Evolutionary conservation across 73 alveolate species (phyloP).

Genomic region (Paramecium sonneborni): DNA sequence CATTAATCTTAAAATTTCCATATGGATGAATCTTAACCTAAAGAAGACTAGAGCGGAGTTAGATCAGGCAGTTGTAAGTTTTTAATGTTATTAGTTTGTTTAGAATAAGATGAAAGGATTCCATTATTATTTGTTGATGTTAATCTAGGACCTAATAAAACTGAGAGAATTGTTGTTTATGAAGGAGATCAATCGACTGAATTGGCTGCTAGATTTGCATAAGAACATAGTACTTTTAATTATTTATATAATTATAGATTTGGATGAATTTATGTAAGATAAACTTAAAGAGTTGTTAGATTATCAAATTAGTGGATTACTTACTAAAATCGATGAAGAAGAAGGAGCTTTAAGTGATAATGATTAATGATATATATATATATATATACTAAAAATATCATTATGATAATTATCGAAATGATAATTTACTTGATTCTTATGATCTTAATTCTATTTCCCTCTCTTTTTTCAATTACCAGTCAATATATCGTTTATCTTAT

Average conservation of each 20-base stretch:
- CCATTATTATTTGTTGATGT: constrained; percentile 95
- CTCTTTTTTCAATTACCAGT: background rate
- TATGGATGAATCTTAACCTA: background rate
- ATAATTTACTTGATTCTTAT: background rate
- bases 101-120: constrained; percentile 62
- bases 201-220: constrained; percentile 90
- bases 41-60: background rate
- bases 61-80: constrained; percentile 16
- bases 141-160: constrained; percentile 92
- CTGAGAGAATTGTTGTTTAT: constrained; percentile 91
- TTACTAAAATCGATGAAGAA: constrained; percentile 80
- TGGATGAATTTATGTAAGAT: constrained; percentile 74
- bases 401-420: background rate
- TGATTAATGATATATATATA: background rate
- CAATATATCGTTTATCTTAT: background rate
- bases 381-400: background rate
- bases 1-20: constrained; percentile 7
- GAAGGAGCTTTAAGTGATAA: constrained; percentile 59
- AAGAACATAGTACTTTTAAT: constrained; percentile 76
- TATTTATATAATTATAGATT: background rate
- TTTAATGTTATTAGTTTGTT: background rate
- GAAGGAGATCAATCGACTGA: constrained; percentile 94
- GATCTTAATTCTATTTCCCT: background rate
- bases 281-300: constrained; percentile 73
- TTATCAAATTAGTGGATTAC: constrained; percentile 74